phyloP scores from a whole-genome alignment of 1,284 basidiomycete species.

The Microbotryum intermedium region DNA sequence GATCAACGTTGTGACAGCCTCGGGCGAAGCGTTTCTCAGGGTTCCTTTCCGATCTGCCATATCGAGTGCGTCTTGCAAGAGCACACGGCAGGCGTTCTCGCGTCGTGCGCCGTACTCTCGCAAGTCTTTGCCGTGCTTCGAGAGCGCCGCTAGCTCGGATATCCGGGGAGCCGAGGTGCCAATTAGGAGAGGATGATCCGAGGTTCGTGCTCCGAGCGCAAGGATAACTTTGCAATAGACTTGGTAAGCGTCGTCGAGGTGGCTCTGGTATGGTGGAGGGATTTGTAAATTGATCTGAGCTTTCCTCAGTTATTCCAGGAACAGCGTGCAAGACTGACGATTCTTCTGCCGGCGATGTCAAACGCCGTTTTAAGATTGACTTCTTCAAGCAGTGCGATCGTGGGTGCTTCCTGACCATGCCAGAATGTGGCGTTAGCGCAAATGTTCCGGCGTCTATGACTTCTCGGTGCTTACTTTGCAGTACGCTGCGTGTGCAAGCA shows the following conservation, averaged over 20 bases:
- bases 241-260: conserved; percentile 1
- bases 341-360: too few species aligned
- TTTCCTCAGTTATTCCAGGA: too few species aligned
- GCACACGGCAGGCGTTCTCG: not conserved
- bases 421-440: too few species aligned
- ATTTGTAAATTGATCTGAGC: too few species aligned
- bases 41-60: conserved; percentile 2
- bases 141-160: not conserved
- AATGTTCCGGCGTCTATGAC: too few species aligned
- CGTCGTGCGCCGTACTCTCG: not conserved
- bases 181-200: conserved; percentile 3
- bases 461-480: too few species aligned
- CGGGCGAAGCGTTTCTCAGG: not conserved
- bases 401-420: too few species aligned
- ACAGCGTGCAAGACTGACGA: too few species aligned
- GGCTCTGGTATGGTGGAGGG: not conserved
- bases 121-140: not conserved
- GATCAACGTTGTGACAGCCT: conserved; percentile 4
- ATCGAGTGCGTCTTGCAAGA: not conserved
- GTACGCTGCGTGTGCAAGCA: too few species aligned
- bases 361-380: too few species aligned
- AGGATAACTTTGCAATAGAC: not conserved
- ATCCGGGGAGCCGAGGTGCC: not conserved
- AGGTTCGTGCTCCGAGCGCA: conserved; percentile 4
- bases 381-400: too few species aligned